phyloP scores from a whole-genome alignment of 2,329 filamentous ascomycete species.

The Daldinia sp. region DNA sequence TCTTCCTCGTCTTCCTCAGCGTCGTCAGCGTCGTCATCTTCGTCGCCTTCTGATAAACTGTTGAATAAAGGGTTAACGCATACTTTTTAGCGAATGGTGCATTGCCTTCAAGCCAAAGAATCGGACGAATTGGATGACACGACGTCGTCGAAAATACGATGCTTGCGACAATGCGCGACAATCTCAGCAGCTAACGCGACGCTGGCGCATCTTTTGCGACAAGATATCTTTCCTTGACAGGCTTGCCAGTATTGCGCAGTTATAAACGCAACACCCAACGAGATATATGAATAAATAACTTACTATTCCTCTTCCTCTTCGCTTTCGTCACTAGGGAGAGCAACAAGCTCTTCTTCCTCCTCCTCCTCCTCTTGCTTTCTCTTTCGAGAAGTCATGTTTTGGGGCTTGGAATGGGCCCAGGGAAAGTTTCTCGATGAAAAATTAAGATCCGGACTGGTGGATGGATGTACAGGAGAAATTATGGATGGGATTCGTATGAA shows the following conservation, averaged over 20 bases:
- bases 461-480: conserved; percentile 19
- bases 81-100: neutral
- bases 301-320: conserved; percentile 50
- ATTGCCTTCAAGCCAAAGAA: neutral
- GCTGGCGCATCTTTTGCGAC: conserved; percentile 36
- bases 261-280: conserved; percentile 2
- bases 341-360: conserved; percentile 48
- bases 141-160: neutral
- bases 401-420: conserved; percentile 16
- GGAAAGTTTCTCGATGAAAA: conserved; percentile 5
- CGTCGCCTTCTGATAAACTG: conserved; percentile 47
- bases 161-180: conserved; percentile 24
- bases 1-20: conserved; percentile 46
- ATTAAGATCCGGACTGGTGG: conserved; percentile 5
- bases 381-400: conserved; percentile 47
- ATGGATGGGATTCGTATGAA: conserved; percentile 27
- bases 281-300: conserved; percentile 32
- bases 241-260: neutral
- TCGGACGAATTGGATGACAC: neutral
- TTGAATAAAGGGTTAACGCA: conserved; percentile 27
- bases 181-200: conserved; percentile 21
- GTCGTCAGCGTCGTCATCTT: conserved; percentile 46
- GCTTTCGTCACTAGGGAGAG: conserved; percentile 48
- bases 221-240: neutral
- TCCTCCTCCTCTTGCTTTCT: conserved; percentile 47